phyloP scores from a whole-genome alignment of 108 stramenopile species.

The Skeletonema menzelii region DNA sequence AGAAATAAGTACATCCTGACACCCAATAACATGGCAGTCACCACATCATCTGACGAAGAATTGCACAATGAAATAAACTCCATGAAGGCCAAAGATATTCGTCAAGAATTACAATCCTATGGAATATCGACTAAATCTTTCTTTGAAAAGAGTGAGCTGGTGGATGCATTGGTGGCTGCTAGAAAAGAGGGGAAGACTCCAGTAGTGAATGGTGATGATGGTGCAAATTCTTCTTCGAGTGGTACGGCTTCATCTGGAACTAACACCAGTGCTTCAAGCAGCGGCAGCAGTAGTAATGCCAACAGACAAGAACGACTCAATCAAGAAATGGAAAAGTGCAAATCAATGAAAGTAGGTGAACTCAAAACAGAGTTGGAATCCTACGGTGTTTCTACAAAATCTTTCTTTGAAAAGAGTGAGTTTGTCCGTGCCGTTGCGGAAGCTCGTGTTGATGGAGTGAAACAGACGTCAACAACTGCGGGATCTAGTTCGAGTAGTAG shows the following conservation, averaged over 20 bases:
- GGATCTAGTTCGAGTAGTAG: not conserved
- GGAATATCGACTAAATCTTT: slow-evolving; percentile 72
- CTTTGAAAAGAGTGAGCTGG: slow-evolving; percentile 79
- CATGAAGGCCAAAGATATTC: slow-evolving; percentile 66
- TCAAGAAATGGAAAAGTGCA: slow-evolving; percentile 44
- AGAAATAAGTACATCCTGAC: not conserved
- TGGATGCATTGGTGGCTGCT: slow-evolving; percentile 65
- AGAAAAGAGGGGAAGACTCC: slow-evolving; percentile 69
- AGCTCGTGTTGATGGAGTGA: slow-evolving; percentile 63
- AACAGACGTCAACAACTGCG: slow-evolving; percentile 4
- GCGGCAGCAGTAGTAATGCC: not conserved
- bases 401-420: slow-evolving; percentile 67
- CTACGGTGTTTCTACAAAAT: slow-evolving; percentile 45
- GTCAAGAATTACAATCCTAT: slow-evolving; percentile 68
- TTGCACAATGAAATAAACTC: slow-evolving; percentile 51
- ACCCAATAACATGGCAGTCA: not conserved
- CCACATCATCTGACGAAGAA: slow-evolving; percentile 28
- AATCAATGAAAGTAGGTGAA: slow-evolving; percentile 44
- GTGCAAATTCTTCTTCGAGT: not conserved
- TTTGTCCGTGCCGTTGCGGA: slow-evolving; percentile 79
- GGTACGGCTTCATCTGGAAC: not conserved
- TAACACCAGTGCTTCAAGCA: not conserved
- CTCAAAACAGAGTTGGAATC: slow-evolving; percentile 51
- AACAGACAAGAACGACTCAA: slow-evolving; percentile 26
- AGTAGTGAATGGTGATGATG: slow-evolving; percentile 7